These are phyloP conservation scores for Aspergillus spinulosporus DNA, from an alignment of 2,329 filamentous ascomycete genomes.

Conservation along the genomic window DNA sequence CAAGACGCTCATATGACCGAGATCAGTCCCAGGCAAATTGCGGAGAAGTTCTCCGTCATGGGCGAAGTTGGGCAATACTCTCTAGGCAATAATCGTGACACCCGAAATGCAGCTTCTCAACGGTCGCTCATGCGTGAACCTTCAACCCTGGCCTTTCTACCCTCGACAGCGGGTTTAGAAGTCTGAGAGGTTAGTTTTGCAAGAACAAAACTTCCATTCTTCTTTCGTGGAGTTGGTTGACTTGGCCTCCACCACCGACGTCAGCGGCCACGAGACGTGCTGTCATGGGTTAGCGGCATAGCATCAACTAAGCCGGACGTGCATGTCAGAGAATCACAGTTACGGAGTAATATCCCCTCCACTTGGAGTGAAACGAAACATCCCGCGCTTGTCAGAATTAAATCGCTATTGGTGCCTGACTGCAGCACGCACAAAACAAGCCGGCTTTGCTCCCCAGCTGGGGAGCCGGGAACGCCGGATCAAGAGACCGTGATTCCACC, in stretches of 20 bases:
- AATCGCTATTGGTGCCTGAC: not conserved
- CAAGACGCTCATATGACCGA: not conserved
- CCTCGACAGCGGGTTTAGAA: not conserved
- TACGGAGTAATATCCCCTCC: not conserved
- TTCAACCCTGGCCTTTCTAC: not conserved
- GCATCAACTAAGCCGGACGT: conserved; percentile 3
- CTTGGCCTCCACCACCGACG: conserved; percentile 24
- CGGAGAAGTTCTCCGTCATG: conserved; percentile 5
- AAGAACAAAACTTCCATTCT: not conserved
- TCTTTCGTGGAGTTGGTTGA: not conserved
- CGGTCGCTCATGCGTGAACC: not conserved
- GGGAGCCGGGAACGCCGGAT: not conserved
- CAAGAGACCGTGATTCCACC: not conserved
- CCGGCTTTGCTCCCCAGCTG: not conserved
- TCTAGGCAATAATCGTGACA: no score
- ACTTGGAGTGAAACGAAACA: not conserved
- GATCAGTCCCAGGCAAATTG: not conserved
- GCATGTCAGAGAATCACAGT: conserved; percentile 14
- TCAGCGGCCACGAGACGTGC: conserved; percentile 29
- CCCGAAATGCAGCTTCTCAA: not conserved
- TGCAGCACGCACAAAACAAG: not conserved
- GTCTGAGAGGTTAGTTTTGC: not conserved
- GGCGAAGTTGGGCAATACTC: conserved; percentile 1
- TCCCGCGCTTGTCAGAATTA: not conserved
- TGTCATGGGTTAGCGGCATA: conserved; percentile 16